Evolutionary conservation across 768 basidiomycete genomes (phyloP).

Genomic region (Royoungia palumana): DNA sequence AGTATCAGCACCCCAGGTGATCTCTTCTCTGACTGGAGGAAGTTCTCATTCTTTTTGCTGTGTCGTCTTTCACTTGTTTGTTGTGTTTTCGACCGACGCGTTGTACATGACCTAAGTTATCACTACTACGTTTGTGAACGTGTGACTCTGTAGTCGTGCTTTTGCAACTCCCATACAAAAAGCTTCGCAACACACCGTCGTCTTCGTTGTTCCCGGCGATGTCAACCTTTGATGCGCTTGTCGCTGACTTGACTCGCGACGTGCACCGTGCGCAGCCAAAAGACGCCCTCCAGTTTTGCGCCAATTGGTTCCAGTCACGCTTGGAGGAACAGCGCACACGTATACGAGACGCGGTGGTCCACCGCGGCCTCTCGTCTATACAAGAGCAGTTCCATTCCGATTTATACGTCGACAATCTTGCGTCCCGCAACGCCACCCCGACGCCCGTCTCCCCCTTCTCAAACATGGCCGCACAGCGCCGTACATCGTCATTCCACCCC

Average conservation of each 20-base stretch:
- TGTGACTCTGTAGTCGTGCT: constrained; percentile 15
- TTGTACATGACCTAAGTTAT: neutral
- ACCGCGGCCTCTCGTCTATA: constrained; percentile 47
- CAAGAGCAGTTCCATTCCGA: constrained; percentile 53
- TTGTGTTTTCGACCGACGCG: constrained; percentile 7
- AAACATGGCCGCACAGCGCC: constrained; percentile 42
- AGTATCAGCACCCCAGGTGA: constrained; percentile 33
- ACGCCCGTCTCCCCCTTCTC: constrained; percentile 56
- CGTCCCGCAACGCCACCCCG: constrained; percentile 31
- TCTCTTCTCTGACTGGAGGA: neutral
- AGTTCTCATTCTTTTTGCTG: neutral
- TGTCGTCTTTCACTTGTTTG: constrained; percentile 8
- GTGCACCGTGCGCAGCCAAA: constrained; percentile 81
- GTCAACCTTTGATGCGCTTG: constrained; percentile 80
- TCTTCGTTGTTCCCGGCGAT: constrained; percentile 18
- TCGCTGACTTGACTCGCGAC: constrained; percentile 85
- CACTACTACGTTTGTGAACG: constrained; percentile 18
- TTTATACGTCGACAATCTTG: constrained; percentile 52
- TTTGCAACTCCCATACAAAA: constrained; percentile 3
- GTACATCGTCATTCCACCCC: constrained; percentile 51
- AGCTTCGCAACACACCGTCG: neutral
- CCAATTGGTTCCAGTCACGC: constrained; percentile 91
- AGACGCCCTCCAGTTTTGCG: constrained; percentile 89
- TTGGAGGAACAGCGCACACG: constrained; percentile 81
- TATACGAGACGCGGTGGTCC: constrained; percentile 56